Evolutionary conservation across 1,284 basidiomycete species (phyloP), one percentile per base, ranked within the genome.

Genomic region (Cryptococcus wingfieldii): DNA sequence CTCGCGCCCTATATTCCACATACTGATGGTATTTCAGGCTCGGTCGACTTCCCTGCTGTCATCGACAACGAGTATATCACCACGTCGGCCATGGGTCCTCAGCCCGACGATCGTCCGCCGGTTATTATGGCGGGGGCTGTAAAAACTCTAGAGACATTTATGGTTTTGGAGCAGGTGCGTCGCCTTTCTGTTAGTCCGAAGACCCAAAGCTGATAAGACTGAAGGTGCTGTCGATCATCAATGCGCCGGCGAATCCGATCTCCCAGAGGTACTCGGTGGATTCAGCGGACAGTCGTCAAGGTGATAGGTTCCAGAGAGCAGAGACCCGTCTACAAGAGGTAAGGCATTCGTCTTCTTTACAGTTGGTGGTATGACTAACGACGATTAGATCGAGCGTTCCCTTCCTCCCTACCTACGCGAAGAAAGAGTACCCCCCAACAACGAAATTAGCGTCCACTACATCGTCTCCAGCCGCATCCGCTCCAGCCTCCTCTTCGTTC

Each of bases 121-220:
- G 57, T 59, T 5, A 47, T 38, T 16, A 55, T 59, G 50, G 53
- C 49, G 5, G 53, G 43, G 6, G 54, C 50, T 18, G 47, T 59
- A 50, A 59, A 52, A 13, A 50, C 42, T 44, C 47, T 59, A 12
- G 50, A 59, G 38, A 49, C 55, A 16, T 50, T 51, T 23, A 59
- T 59, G 19, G 42, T 59, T 18, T 50, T 59, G 10, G 57, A 55
- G 27, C 57, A 59, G 23, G 57, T 56, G 19, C 42, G 51, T 45
- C 9, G 8, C 16, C 18, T 8, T 27, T 12, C 10, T 2, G 8
- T 8, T 34, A 5, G 19, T 19, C 7, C 12, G 41, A 4, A 28
- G n/a, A 9, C n/a, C 16, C 18, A n/a, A 25, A 14, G 28, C 25
- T 50, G 19, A 18, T n/a, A 13, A 12, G 39, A 18, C 10, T 5